Percentiles rank a stretch among this genome's conserved stretches.
Evolutionary conservation across 257 asterid genomes (phyloP).

Genomic region (Capsicum pubescens): DNA sequence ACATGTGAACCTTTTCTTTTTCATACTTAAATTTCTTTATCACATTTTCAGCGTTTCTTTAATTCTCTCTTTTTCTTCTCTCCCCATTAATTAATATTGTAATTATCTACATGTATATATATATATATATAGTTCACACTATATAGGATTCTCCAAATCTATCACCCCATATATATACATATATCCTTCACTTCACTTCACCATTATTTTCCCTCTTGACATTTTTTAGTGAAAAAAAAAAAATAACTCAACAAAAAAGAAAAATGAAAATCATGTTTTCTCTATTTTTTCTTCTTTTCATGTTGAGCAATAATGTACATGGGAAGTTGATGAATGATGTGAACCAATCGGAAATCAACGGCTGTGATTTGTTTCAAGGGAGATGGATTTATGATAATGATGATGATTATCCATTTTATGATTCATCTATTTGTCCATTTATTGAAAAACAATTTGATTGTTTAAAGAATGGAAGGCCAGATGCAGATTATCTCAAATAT

Average conservation of each 20-base stretch:
- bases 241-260: neutral
- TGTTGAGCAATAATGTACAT: slow-evolving; percentile 22
- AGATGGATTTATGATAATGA: slow-evolving; percentile 43
- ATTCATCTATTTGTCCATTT: slow-evolving; percentile 37
- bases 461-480: slow-evolving; percentile 41
- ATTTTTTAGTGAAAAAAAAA: neutral
- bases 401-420: slow-evolving; percentile 39
- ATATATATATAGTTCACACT: neutral
- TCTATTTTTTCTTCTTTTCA: neutral
- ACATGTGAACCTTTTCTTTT: slow-evolving; percentile 13
- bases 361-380: slow-evolving; percentile 43
- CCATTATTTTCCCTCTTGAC: neutral
- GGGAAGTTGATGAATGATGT: slow-evolving; percentile 19
- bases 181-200: slow-evolving; percentile 1
- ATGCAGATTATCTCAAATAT: slow-evolving; percentile 37
- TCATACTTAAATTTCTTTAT: slow-evolving; percentile 15
- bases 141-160: neutral
- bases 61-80: neutral
- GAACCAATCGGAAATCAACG: neutral
- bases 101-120: neutral
- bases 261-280: neutral
- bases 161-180: neutral
- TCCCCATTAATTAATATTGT: neutral
- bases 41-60: slow-evolving; percentile 14
- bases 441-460: slow-evolving; percentile 43